A percentile compares a stretch with the other conserved stretches of the same genome.
These are phyloP conservation scores for Pestalotiopsis sp. DNA, from an alignment of 2,329 filamentous ascomycete species.

Conservation along the genomic window DNA sequence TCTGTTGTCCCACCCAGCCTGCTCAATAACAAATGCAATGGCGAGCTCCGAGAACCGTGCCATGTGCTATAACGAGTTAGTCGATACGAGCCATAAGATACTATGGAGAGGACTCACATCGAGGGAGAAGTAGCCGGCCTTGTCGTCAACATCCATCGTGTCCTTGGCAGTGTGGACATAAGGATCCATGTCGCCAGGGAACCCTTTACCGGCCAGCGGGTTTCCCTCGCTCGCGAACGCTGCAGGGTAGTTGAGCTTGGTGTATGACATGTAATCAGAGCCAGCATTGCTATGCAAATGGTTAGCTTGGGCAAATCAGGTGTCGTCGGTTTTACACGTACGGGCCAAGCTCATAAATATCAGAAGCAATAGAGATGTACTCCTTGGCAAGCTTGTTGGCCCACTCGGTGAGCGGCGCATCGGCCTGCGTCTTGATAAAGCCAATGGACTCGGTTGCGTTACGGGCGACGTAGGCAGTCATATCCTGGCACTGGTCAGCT, in stretches of 20 bases:
- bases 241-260: conserved; percentile 40
- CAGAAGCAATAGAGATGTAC: conserved; percentile 38
- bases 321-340: conserved; percentile 17
- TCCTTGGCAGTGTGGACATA: conserved; percentile 40
- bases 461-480: conserved; percentile 40
- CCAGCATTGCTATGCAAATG: conserved; percentile 32
- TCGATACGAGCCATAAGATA: background rate
- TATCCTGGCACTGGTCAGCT: conserved; percentile 30
- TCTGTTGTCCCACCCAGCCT: conserved; percentile 41
- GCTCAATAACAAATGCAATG: conserved; percentile 41
- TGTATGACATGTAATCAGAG: conserved; percentile 45
- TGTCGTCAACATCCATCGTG: conserved; percentile 40
- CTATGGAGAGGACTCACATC: background rate
- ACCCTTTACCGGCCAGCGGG: conserved; percentile 29
- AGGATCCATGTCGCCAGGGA: conserved; percentile 39
- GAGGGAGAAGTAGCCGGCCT: conserved; percentile 37
- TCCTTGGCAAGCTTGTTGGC: conserved; percentile 34
- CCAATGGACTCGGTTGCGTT: conserved; percentile 43
- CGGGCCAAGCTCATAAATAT: conserved; percentile 34
- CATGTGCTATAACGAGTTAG: conserved; percentile 36
- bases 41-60: conserved; percentile 43
- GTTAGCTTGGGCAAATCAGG: background rate
- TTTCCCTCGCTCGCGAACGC: conserved; percentile 42
- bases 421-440: conserved; percentile 40
- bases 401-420: conserved; percentile 39